phyloP scores from a whole-genome alignment of 106 monocot species.

The Iris macrosiphon region DNA sequence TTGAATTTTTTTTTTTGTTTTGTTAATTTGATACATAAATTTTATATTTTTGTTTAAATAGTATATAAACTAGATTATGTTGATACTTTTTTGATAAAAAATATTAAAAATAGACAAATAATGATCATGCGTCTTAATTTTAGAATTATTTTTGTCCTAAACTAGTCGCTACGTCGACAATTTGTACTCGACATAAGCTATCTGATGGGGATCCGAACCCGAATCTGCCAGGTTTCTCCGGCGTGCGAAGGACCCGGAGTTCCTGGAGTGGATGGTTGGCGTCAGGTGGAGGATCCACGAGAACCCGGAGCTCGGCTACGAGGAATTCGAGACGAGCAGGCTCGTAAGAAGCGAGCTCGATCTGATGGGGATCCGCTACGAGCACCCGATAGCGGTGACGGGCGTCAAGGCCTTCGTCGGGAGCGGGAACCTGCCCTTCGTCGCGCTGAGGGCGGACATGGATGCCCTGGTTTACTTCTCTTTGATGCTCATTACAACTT shows the following conservation, averaged over 20 bases:
- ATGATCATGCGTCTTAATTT: too few relatives aligned
- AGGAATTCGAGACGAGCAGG: constrained; percentile 22
- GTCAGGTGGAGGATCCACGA: constrained; percentile 24
- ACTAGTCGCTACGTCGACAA: too few relatives aligned
- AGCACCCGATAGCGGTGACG: constrained; percentile 18
- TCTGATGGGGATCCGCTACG: constrained; percentile 9
- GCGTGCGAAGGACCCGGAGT: neutral
- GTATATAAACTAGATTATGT: too few relatives aligned
- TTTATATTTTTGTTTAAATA: too few relatives aligned
- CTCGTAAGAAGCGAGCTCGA: constrained; percentile 15
- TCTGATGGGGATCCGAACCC: too few relatives aligned
- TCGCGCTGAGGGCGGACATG: constrained; percentile 24
- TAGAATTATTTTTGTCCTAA: too few relatives aligned
- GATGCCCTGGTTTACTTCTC: constrained; percentile 42
- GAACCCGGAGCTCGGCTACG: constrained; percentile 17
- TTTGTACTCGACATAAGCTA: too few relatives aligned
- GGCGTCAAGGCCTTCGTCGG: constrained; percentile 21
- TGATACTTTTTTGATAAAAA: too few relatives aligned
- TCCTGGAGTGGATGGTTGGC: neutral
- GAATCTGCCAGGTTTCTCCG: neutral
- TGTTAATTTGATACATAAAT: too few relatives aligned
- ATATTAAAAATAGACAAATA: too few relatives aligned
- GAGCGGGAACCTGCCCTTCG: constrained; percentile 10
- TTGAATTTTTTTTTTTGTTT: too few relatives aligned
- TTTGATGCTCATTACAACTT: too few relatives aligned